Percentiles rank a stretch among this genome's conserved stretches.
Conservation (phyloP, 192 early-diverging fungal species). For the Entophlyctis luteolus region DNA sequence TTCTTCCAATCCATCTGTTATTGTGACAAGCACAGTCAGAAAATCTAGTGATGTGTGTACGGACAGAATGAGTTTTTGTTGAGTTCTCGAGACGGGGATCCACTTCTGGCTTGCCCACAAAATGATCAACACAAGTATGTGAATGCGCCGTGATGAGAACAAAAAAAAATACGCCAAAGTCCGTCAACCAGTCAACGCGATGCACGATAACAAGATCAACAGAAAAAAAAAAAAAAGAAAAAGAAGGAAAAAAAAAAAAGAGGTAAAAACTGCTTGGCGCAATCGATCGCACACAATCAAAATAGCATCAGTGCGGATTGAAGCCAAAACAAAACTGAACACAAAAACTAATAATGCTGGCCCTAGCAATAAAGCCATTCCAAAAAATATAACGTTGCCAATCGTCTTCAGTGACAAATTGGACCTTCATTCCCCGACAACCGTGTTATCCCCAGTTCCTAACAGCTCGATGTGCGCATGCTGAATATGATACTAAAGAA, state of each 20-base stretch:
- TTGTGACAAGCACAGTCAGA: no score
- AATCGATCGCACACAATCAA: not conserved
- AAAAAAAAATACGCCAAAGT: no score
- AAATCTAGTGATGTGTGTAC: no score
- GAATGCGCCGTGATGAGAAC: no score
- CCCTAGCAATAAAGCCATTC: not conserved
- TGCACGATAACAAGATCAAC: not conserved
- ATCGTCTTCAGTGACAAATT: not conserved
- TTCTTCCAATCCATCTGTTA: no score
- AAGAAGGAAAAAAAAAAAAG: not conserved
- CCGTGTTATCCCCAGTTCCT: not conserved
- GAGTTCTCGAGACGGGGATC: no score
- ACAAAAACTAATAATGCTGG: not conserved
- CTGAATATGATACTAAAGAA: constrained; percentile 50
- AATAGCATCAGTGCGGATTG: not conserved
- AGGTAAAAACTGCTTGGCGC: not conserved
- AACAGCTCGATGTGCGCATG: constrained; percentile 33
- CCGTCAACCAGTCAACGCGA: no score
- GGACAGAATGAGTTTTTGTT: no score
- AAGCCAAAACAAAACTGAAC: not conserved
- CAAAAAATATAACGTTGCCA: not conserved
- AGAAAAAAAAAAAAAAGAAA: not conserved
- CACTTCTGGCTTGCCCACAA: no score
- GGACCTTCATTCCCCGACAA: not conserved
- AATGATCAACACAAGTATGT: no score